Percentiles rank a stretch among this genome's conserved stretches.
phyloP scores from a whole-genome alignment of 805 yeast species.

The Candida tallmaniae region DNA sequence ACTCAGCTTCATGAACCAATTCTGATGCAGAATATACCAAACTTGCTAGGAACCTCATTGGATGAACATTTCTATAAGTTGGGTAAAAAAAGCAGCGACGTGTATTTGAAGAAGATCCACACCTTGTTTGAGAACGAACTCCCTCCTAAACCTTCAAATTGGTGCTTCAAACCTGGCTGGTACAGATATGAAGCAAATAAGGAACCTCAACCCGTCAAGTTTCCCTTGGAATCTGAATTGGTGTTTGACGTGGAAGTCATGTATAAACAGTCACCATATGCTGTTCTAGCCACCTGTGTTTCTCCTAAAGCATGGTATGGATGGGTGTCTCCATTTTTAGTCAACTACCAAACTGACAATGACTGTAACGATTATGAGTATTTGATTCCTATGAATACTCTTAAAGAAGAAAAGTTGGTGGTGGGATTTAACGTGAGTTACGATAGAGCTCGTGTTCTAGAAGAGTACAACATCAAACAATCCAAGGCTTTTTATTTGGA shows the following conservation, averaged over 20 bases:
- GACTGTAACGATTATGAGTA: slow-evolving; percentile 45
- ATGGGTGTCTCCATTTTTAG: slow-evolving; percentile 88
- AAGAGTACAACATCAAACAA: slow-evolving; percentile 68
- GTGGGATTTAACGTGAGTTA: slow-evolving; percentile 90
- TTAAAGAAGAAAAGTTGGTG: slow-evolving; percentile 45
- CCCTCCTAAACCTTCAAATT: slow-evolving; percentile 26
- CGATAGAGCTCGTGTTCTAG: slow-evolving; percentile 81
- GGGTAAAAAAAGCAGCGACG: slow-evolving; percentile 56
- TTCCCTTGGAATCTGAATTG: slow-evolving; percentile 66
- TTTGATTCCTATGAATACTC: slow-evolving; percentile 69
- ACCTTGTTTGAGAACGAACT: slow-evolving; percentile 32
- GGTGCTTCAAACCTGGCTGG: slow-evolving; percentile 78
- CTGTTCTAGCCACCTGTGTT: slow-evolving; percentile 78
- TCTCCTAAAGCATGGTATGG: slow-evolving; percentile 82
- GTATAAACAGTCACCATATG: slow-evolving; percentile 67
- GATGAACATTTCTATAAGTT: slow-evolving; percentile 82
- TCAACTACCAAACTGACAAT: slow-evolving; percentile 43
- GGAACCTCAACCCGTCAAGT: slow-evolving; percentile 53
- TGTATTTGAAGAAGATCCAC: slow-evolving; percentile 52
- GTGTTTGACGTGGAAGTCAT: slow-evolving; percentile 89
- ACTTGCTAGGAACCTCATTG: slow-evolving; percentile 64
- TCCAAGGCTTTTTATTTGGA: slow-evolving; percentile 80
- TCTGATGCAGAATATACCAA: slow-evolving; percentile 54
- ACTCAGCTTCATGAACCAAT: slow-evolving; percentile 63
- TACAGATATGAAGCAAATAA: slow-evolving; percentile 56